Evolutionary conservation across 169 alveolate species (phyloP), one percentile per base, ranked within the genome.

Genomic region (Toxoplasma gondii): DNA sequence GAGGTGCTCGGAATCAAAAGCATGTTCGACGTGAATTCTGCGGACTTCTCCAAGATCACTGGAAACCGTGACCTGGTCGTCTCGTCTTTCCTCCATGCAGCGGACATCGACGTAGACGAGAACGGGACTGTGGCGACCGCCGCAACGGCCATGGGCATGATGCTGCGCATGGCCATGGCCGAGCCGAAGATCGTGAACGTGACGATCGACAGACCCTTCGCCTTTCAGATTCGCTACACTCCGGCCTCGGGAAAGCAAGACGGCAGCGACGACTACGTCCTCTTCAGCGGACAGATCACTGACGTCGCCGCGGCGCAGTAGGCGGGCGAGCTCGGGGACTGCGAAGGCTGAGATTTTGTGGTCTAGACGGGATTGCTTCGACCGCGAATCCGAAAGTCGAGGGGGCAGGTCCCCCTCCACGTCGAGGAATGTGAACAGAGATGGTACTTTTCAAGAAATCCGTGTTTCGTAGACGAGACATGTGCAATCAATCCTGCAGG

Each of bases 61-160:
- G 88, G 94, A 16, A 41, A 43, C 87, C 1, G 39, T 29, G 58
- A 54, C 0, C 78, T 92, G 80, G 82, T 41, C 22, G 92, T 92
- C 74, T 92, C 94, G 44, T 54, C 92, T 80, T 92, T 39, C 38
- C 74, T 92, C 31, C 94, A 92, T 53, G 90, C 80, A 39, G 94
- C 94, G 41, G 94, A 92, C 36, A n/a, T 92, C 45, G 64, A 0
- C 29, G 90, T 86, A n/a, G 84, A 92, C 41, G 94, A 92, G 45
- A 54, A 92, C 41, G 94, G 94, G n/a, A 92, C 94, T 0, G 94
- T 80, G 70, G 94, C 94, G 22, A 80, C 94, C 16, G 91, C 94
- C 1, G 94, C 94, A n/a, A 82, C 94, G 0, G 92, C 92, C 84
- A 64, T 83, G 94, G 70, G 58, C 58, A 27, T 92, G 80, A 74